Base-by-base conservation (phyloP, 345 rosid species). In the Laguncularia racemosa region DNA sequence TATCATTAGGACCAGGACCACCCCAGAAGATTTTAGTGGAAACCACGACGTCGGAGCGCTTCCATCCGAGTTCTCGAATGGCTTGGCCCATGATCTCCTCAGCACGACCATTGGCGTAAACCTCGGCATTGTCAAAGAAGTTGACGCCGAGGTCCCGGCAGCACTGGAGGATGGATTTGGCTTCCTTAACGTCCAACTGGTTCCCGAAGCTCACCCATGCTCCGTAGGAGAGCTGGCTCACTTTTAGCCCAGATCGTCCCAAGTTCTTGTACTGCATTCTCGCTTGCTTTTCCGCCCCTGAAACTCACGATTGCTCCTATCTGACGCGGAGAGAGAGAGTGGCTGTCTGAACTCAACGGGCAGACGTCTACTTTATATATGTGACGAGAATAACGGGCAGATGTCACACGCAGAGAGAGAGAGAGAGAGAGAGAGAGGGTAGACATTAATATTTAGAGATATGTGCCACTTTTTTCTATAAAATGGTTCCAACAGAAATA, bases 1-100 rank as follows among this genome's bases (percentile, higher is more conserved):
- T 89, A 52, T 93, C 99, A 56, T 93, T 93, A 21, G 97, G 99
- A 38, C 97, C 97, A 13, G 89, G 76, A 6, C 99, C 99, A 19
- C 99, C 99, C 99, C 99, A 89, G 64, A 93, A 93, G 84, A 89
- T 80, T 96, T 93, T 93, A 44, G 97, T 93, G 46, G 97, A 85
- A 54, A 89, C 78, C 2, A 93, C 99, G 51, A 93, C 62, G 56
- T 93, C 97, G 20, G 99, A 89, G 19, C 96, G 77, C 66, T 84
- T 85, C 99, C 99, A 93, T 4, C 99, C 99, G n/a, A 93, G 80
- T 67, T 89, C 96, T 20, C 99, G 87, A 71, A 93, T 85, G 28
- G 97, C 95, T 46, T 93, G 96, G 14, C 99, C 97, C 99, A 93
- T 89, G 71, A 93, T 87, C 83, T 93, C 99, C 77, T 93, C 96